phyloP scores from a whole-genome alignment of 2,329 filamentous ascomycete genomes.

The Alternaria gansuensis region DNA sequence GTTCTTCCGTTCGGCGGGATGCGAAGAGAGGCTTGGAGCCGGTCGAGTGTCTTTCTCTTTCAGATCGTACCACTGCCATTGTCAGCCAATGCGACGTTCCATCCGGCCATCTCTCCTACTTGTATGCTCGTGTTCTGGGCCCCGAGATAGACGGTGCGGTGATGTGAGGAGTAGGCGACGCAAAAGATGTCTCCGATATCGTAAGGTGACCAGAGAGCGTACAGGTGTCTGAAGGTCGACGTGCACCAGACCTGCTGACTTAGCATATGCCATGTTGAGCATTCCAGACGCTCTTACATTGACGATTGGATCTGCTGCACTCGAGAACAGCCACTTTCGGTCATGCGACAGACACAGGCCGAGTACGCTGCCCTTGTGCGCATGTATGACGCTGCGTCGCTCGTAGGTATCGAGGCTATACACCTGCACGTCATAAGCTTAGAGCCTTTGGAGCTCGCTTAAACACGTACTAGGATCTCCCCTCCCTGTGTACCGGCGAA shows the following conservation, averaged over 20 bases:
- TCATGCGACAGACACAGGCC: slow-evolving; percentile 82
- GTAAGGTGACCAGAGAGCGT: slow-evolving; percentile 91
- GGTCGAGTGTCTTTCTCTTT: slow-evolving; percentile 69
- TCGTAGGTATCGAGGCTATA: slow-evolving; percentile 92
- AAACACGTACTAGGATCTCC: slow-evolving; percentile 74
- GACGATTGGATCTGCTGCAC: slow-evolving; percentile 90
- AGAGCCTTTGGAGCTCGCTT: background rate
- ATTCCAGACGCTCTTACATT: slow-evolving; percentile 64
- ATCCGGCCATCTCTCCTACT: slow-evolving; percentile 42
- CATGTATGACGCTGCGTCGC: slow-evolving; percentile 78
- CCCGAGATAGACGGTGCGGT: slow-evolving; percentile 87
- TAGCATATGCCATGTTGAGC: slow-evolving; percentile 7
- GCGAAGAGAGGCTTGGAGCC: slow-evolving; percentile 69
- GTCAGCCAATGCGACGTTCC: slow-evolving; percentile 18
- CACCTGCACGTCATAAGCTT: slow-evolving; percentile 57
- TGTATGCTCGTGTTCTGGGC: slow-evolving; percentile 89
- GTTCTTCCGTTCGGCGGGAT: slow-evolving; percentile 80
- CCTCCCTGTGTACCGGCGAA: slow-evolving; percentile 94
- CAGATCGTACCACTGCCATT: slow-evolving; percentile 77
- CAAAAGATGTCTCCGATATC: slow-evolving; percentile 97
- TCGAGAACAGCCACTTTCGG: slow-evolving; percentile 82
- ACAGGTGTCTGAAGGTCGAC: slow-evolving; percentile 75
- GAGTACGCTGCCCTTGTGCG: slow-evolving; percentile 90
- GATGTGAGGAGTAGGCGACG: slow-evolving; percentile 81
- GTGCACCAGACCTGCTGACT: slow-evolving; percentile 77